A percentile compares a stretch with the other conserved stretches of the same genome.
phyloP scores from a whole-genome alignment of 768 basidiomycete genomes.

The Collybia nuda region DNA sequence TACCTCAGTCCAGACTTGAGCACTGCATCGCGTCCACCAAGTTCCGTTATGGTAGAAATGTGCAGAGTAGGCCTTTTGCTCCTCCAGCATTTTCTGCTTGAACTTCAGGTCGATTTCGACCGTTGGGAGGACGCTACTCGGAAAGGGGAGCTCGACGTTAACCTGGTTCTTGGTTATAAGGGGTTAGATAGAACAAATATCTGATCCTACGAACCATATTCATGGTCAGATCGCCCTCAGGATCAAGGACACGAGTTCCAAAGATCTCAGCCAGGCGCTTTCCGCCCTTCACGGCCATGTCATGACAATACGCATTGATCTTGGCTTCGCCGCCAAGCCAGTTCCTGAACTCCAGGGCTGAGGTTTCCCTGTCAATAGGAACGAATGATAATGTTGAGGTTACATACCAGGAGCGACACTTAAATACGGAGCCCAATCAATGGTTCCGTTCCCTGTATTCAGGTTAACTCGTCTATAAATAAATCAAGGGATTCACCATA shows the following conservation, averaged over 20 bases:
- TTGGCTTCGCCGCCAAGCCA: conserved; percentile 80
- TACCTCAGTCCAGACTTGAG: conserved; percentile 49
- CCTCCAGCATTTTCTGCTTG: conserved; percentile 27
- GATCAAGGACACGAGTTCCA: conserved; percentile 66
- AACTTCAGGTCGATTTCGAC: conserved; percentile 22
- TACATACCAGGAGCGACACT: conserved; percentile 47
- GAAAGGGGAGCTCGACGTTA: conserved; percentile 41
- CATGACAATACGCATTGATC: conserved; percentile 74
- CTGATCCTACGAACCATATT: conserved; percentile 59
- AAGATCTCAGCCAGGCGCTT: conserved; percentile 60
- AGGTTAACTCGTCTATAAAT: not conserved
- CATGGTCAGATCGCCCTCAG: conserved; percentile 59
- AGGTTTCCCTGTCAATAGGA: conserved; percentile 1
- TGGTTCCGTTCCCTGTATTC: conserved; percentile 55
- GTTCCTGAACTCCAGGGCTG: conserved; percentile 76
- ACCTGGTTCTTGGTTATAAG: conserved; percentile 22
- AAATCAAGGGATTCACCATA: conserved; percentile 11
- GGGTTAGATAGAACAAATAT: too few species aligned
- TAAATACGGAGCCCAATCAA: conserved; percentile 48
- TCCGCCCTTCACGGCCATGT: conserved; percentile 69
- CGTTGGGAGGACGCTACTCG: conserved; percentile 19
- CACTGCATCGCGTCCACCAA: conserved; percentile 50
- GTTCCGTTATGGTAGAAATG: conserved; percentile 34
- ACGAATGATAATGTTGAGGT: not conserved
- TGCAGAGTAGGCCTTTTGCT: conserved; percentile 33